A percentile compares a stretch with the other conserved stretches of the same genome.
Conservation (phyloP, 345 rosid species). For the Lepidium sativum region DNA sequence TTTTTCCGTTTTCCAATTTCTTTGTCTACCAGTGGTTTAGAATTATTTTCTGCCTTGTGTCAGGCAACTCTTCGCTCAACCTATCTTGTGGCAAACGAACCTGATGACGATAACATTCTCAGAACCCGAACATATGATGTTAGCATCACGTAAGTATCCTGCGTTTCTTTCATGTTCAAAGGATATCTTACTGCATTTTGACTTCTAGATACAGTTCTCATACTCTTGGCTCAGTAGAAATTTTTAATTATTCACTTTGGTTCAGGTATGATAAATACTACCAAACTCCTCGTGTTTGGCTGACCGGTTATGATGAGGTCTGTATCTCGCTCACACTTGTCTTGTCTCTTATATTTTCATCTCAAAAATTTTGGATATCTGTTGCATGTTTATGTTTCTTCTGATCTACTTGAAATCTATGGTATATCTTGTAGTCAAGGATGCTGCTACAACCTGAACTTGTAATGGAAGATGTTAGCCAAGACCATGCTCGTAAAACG, state of each 20-base stretch:
- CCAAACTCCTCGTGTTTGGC: conserved; percentile 96
- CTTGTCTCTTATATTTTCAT: neutral
- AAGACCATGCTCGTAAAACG: conserved; percentile 92
- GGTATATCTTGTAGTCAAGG: conserved; percentile 50
- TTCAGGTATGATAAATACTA: conserved; percentile 83
- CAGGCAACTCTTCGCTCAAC: conserved; percentile 84
- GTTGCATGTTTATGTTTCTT: neutral
- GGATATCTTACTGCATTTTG: neutral
- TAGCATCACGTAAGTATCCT: conserved; percentile 79
- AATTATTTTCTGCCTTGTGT: neutral
- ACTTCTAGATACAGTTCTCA: neutral
- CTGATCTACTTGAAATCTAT: neutral
- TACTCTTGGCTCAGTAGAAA: neutral
- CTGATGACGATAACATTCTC: conserved; percentile 84
- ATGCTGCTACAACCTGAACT: conserved; percentile 81
- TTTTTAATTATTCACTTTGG: neutral
- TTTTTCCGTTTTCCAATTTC: neutral
- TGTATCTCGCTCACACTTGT: conserved; percentile 10
- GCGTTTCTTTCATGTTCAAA: neutral
- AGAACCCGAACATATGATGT: conserved; percentile 95
- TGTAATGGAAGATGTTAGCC: conserved; percentile 92
- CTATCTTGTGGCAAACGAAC: conserved; percentile 76
- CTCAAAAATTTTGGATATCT: neutral
- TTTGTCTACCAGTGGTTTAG: neutral
- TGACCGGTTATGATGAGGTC: conserved; percentile 95